A percentile compares a stretch with the other conserved stretches of the same genome.
Evolutionary conservation across 2,329 filamentous ascomycete species (phyloP).

Genomic region (Penicillium aurantiogriseum): DNA sequence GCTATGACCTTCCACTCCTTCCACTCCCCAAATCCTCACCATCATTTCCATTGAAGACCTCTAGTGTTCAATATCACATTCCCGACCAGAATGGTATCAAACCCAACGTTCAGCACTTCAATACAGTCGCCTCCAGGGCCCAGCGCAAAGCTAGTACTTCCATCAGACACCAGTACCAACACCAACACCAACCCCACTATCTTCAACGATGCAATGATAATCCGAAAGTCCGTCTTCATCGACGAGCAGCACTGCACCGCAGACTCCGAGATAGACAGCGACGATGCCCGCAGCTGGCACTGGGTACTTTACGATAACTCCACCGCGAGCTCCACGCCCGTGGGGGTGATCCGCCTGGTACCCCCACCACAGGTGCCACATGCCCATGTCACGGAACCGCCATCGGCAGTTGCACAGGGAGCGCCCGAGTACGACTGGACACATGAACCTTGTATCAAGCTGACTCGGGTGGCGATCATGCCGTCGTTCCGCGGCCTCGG

Average conservation of each 20-base stretch:
- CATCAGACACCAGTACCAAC: conserved; percentile 18
- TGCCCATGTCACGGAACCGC: conserved; percentile 33
- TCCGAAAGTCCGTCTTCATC: conserved; percentile 58
- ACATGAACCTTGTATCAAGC: conserved; percentile 74
- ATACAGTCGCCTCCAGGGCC: conserved; percentile 29
- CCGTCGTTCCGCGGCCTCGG: conserved; percentile 63
- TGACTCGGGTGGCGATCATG: conserved; percentile 74
- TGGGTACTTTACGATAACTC: conserved; percentile 77
- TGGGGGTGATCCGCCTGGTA: conserved; percentile 76
- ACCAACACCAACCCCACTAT: conserved; percentile 45
- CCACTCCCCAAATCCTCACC: neutral
- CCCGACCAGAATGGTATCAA: conserved; percentile 7
- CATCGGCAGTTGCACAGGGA: conserved; percentile 13
- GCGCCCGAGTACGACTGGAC: conserved; percentile 47
- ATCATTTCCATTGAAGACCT: neutral
- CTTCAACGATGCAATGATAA: conserved; percentile 61
- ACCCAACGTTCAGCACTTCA: conserved; percentile 11
- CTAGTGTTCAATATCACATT: neutral
- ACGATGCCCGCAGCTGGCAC: conserved; percentile 77
- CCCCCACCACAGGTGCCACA: conserved; percentile 74
- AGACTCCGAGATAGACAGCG: conserved; percentile 73
- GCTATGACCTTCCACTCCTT: neutral
- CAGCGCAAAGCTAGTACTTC: conserved; percentile 21
- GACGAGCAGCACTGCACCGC: conserved; percentile 57
- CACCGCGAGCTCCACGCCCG: conserved; percentile 50